phyloP scores from a whole-genome alignment of 2,329 filamentous ascomycete species.

The Sclerotinia glacialis region DNA sequence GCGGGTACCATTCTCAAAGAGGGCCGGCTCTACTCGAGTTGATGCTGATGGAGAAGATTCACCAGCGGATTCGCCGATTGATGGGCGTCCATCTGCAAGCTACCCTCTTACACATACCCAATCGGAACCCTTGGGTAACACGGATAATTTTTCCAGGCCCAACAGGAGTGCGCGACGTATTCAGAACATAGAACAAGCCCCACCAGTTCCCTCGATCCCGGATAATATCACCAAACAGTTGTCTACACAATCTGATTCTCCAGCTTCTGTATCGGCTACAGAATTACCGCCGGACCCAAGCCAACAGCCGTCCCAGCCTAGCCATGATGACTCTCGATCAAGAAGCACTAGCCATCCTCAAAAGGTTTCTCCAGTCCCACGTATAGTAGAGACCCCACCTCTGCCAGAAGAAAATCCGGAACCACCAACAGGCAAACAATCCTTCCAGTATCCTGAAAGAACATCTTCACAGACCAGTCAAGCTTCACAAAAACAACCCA shows the following conservation, averaged over 20 bases:
- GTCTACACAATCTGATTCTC: constrained; percentile 25
- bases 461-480: constrained; percentile 20
- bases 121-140: constrained; percentile 61
- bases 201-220: constrained; percentile 19
- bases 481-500: constrained; percentile 44
- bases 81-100: constrained; percentile 44
- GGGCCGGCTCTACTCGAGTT: constrained; percentile 58
- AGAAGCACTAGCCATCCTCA: constrained; percentile 35
- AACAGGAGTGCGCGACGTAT: constrained; percentile 35
- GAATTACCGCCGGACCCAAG: constrained; percentile 1
- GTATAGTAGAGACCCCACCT: constrained; percentile 64
- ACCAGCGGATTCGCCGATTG: constrained; percentile 46
- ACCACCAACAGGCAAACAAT: constrained; percentile 23
- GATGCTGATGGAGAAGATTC: constrained; percentile 57
- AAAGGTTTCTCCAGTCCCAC: constrained; percentile 47
- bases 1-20: constrained; percentile 70
- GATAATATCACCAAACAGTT: constrained; percentile 25
- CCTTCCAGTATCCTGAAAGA: constrained; percentile 22
- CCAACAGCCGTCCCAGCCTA: constrained; percentile 3
- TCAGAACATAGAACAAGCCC: constrained; percentile 31
- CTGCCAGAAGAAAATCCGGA: constrained; percentile 32
- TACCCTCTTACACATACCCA: constrained; percentile 57
- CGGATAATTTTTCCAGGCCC: constrained; percentile 63
- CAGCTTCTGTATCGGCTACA: constrained; percentile 9
- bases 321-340: constrained; percentile 6